A percentile compares a stretch with the other conserved stretches of the same genome.
phyloP scores from a whole-genome alignment of 2,329 filamentous ascomycete genomes.

The Phaeoacremonium minimum region DNA sequence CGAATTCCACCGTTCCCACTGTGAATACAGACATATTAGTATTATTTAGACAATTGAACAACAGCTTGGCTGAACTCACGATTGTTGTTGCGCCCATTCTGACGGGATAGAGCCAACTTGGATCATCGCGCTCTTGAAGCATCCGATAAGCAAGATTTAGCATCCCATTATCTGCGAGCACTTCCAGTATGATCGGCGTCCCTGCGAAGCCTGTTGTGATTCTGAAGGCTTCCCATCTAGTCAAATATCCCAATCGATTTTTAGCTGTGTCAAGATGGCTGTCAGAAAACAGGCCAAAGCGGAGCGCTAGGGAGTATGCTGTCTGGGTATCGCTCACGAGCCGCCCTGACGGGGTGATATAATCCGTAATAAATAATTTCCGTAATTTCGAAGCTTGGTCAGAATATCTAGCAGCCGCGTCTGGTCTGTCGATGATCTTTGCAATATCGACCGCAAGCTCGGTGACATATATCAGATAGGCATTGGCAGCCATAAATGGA shows the following conservation, averaged over 20 bases:
- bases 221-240: conserved; percentile 7
- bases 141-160: conserved; percentile 4
- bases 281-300: conserved; percentile 10
- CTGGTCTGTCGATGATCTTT: conserved; percentile 7
- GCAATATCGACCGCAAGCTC: conserved; percentile 13
- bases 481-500: conserved; percentile 20
- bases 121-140: conserved; percentile 2
- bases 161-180: conserved; percentile 14
- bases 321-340: conserved; percentile 13
- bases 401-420: conserved; percentile 9
- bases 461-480: conserved; percentile 21
- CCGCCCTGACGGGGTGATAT: conserved; percentile 7
- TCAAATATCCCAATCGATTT: conserved; percentile 8
- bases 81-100: conserved; percentile 10
- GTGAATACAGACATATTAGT: conserved; percentile 8
- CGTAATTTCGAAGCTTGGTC: conserved; percentile 7
- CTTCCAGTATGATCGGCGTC: conserved; percentile 14
- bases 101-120: conserved; percentile 4
- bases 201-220: conserved; percentile 15
- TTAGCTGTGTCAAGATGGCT: conserved; percentile 1
- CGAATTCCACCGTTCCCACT: conserved; percentile 36
- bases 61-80: background rate
- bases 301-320: conserved; percentile 9
- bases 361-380: conserved; percentile 13
- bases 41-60: background rate